Evolutionary conservation across 2,329 filamentous ascomycete species (phyloP), one percentile per base, ranked within the genome.

Genomic region (Xylariales sp.): DNA sequence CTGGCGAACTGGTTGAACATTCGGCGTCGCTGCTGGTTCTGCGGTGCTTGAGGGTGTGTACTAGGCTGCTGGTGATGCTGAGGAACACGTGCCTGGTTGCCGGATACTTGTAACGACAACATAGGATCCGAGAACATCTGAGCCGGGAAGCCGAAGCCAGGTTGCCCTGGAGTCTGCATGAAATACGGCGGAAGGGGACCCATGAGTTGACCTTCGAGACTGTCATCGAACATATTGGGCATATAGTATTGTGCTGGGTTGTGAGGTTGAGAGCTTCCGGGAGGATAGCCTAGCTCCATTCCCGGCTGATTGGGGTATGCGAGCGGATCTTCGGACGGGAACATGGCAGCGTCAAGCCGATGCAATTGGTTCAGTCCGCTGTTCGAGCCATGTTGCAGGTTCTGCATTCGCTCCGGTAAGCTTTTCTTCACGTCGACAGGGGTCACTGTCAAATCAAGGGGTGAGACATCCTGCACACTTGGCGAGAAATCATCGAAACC

Each of bases 341-440:
- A 91, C 83, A 91, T 89, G 65, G 90, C 79, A 3, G 82, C 79
- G 44, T 83, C 83, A 5, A 90, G 73, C 56, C 87, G 85, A 49
- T 84, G 77, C 12, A 89, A 67, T 4, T 68, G 65, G 51, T 68
- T 76, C 34, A 63, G 57, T 22, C 53, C 58, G 40, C 55, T 55
- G 4, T 49, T 46, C 2, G 43, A 53, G 2, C 47, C 42, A 11
- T 57, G 52, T 44, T 46, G 55, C 31, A 31, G 24, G 24, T 31
- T 11, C 7, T 31, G 31, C n/a, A n/a, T n/a, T n/a, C n/a, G n/a
- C n/a, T n/a, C n/a, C n/a, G n/a, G n/a, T n/a, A n/a, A n/a, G n/a
- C n/a, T n/a, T n/a, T n/a, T n/a, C n/a, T n/a, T n/a, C n/a, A n/a
- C n/a, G n/a, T n/a, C n/a, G n/a, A n/a, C n/a, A n/a, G n/a, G n/a